Conservation (phyloP, 257 asterid species). For the Salvia hispanica region DNA sequence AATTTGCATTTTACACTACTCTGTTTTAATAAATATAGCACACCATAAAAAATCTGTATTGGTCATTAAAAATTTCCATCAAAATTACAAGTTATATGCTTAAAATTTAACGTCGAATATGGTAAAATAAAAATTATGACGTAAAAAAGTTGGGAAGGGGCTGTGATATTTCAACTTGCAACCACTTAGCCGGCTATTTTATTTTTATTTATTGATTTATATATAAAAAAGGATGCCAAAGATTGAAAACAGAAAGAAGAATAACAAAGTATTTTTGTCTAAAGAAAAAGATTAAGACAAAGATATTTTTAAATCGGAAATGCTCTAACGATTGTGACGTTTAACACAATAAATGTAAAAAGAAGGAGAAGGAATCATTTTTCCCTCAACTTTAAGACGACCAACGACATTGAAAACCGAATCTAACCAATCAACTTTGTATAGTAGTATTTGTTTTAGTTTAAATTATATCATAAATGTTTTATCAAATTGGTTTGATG, state of each 20-base stretch:
- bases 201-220: background rate
- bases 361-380: constrained; percentile 10
- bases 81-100: too few species aligned
- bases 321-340: background rate
- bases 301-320: background rate
- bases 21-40: too few species aligned
- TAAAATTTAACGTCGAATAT: too few species aligned
- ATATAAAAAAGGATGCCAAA: background rate
- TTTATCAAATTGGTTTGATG: too few species aligned
- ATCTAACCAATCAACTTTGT: background rate
- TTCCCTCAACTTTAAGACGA: background rate
- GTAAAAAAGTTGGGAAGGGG: background rate
- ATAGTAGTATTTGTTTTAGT: too few species aligned
- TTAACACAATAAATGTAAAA: background rate
- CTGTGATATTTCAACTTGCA: background rate
- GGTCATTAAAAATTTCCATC: too few species aligned
- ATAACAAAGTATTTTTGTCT: background rate
- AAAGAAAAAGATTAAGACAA: background rate
- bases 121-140: background rate
- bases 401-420: background rate
- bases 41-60: too few species aligned
- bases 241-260: background rate
- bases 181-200: background rate
- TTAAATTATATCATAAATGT: too few species aligned
- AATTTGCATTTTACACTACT: too few species aligned